These are phyloP conservation scores for Nakaseomyces glabratus DNA, from an alignment of 1,139 yeast species.

Conservation along the genomic window DNA sequence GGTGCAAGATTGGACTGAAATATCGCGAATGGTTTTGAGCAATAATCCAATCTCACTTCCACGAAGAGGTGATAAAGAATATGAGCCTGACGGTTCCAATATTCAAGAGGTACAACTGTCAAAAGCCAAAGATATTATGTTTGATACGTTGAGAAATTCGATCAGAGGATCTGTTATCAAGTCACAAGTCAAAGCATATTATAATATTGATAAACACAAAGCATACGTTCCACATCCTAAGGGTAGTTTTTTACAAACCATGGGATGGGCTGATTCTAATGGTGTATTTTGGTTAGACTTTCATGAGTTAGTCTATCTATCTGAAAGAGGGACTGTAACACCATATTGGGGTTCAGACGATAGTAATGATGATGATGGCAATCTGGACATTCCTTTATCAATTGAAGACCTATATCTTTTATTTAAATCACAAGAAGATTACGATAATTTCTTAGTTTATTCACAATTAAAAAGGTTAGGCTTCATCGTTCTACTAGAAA, in stretches of 20 bases:
- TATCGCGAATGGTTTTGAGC: slow-evolving; percentile 24
- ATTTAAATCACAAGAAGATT: slow-evolving; percentile 36
- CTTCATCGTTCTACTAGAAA: slow-evolving; percentile 42
- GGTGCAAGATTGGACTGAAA: slow-evolving; percentile 57
- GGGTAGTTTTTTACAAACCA: slow-evolving; percentile 67
- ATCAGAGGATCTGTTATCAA: slow-evolving; percentile 49
- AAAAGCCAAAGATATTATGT: slow-evolving; percentile 64
- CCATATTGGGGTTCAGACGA: slow-evolving; percentile 36
- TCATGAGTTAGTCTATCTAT: slow-evolving; percentile 66
- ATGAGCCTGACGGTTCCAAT: slow-evolving; percentile 71
- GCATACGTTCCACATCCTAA: slow-evolving; percentile 50
- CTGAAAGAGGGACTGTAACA: slow-evolving; percentile 73
- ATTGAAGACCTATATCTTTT: slow-evolving; percentile 59
- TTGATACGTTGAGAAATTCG: slow-evolving; percentile 48
- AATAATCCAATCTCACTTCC: slow-evolving; percentile 35
- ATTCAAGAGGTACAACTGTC: slow-evolving; percentile 46
- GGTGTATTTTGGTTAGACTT: slow-evolving; percentile 46
- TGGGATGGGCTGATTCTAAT: slow-evolving; percentile 51
- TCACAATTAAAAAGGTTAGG: slow-evolving; percentile 74
- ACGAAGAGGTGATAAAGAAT: slow-evolving; percentile 76
- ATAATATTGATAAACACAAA: slow-evolving; percentile 35
- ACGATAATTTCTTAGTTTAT: slow-evolving; percentile 61
- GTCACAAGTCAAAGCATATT: slow-evolving; percentile 40
- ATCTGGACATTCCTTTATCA: slow-evolving; percentile 42
- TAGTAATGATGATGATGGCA: slow-evolving; percentile 14